Base-by-base conservation (phyloP, 371 early-diverging fungal species). In the Mucor piriformis region DNA sequence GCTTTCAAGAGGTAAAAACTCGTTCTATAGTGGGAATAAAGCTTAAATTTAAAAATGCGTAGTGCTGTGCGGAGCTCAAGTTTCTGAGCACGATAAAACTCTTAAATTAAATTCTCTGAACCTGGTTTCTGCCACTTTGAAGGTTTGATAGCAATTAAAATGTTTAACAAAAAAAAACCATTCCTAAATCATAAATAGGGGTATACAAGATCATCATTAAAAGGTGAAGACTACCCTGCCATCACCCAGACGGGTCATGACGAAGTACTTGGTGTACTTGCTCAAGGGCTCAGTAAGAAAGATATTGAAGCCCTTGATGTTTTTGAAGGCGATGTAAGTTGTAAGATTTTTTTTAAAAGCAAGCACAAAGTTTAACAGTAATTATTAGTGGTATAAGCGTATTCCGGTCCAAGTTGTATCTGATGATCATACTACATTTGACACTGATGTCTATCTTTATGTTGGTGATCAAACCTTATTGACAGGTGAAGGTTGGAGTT, bases 321-420 rank as follows among this genome's bases (percentile, higher is more conserved):
- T 0, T 79, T 69, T 66, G 79, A 79, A 61, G 79, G 79, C 38
- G 66, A 71, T 16, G 79, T 79, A 69, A 60, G 55, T 38, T 21
- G 16, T 35, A 37, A 37, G 6, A 37, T 7, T 42, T 8, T 42
- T 20, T 42, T 42, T 18, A n/a, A n/a, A n/a, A n/a, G n/a, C n/a
- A n/a, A n/a, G n/a, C n/a, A n/a, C n/a, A n/a, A n/a, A n/a, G n/a
- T n/a, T 42, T 42, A 18, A 7, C 6, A 18, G 3, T 54, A 7
- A 23, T 6, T 16, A 11, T 23, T 55, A 75, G 79, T 67, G 73
- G 46, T 79, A 75, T 44, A 52, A 63, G 2, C 74, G 79, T n/a
- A 40, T 34, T 8, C 25, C 55, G 4, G 67, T 64, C 10, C 33
- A 43, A 24, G 79, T 70, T 1, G 21, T 37, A 8, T 43, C 40